Evolutionary conservation across 306 rosid genomes (phyloP), one percentile per base, ranked within the genome.

Genomic region (Vigna nakashimae): DNA sequence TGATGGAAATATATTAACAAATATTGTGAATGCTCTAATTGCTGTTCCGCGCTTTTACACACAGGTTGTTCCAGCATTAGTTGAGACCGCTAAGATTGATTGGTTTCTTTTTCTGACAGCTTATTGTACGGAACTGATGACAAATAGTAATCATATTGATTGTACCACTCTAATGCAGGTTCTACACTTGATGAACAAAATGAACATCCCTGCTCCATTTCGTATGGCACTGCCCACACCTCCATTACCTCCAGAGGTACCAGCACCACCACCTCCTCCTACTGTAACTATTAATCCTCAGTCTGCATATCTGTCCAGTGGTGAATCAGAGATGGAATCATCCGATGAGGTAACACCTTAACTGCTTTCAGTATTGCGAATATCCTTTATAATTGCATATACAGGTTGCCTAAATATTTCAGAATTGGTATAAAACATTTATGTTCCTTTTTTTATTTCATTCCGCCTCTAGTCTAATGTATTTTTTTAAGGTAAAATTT

Each of bases 121-220:
- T 17, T 48, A 1, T 82, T 83, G 34, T 66, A n/a, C 64, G 28
- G 76, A 79, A 58, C n/a, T 46, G 2, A 17, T 32, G n/a, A 58
- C 30, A 65, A n/a, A 36, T 63, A 63, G 24, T 63, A 75, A 67
- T 73, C 76, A 30, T 74, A 75, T 79, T 58, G 22, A 77, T 90
- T 52, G 72, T 69, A 56, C 68, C 81, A 46, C 73, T 71, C 42
- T 30, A 65, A 69, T 73, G 59, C 80, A 94, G 97, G 98, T 94
- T 81, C 86, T 95, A 74, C 98, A 95, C 85, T 83, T 95, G 82
- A 95, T 95, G 98, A 95, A 95, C 88, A 95, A 92, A 89, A 92
- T 95, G 98, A 89, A 91, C 82, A 92, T 95, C 75, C 98, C 98
- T 24, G 91, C 98, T 78, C 98, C 98, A 30, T 95, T 95, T 86